Evolutionary conservation across 2,329 filamentous ascomycete species (phyloP).

Genomic region (Phyllosticta citrichinensis): DNA sequence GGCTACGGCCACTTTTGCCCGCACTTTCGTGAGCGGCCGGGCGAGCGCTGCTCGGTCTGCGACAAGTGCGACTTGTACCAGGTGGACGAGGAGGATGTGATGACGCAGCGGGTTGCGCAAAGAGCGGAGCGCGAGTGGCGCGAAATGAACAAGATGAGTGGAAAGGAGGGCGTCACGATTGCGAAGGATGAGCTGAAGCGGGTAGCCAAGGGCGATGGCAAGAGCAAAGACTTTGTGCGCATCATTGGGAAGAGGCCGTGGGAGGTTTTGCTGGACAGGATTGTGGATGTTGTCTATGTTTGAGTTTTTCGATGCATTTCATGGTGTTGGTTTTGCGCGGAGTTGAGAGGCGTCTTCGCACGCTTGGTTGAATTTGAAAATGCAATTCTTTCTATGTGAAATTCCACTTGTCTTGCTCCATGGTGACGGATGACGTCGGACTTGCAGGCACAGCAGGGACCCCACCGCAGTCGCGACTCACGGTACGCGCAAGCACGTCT

Average conservation of each 20-base stretch:
- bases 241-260: neutral
- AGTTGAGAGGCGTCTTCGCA: neutral
- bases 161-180: neutral
- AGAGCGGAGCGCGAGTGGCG: conserved; percentile 37
- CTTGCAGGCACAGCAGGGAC: neutral
- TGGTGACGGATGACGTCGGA: neutral
- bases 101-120: conserved; percentile 27
- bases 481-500: neutral
- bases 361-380: no score
- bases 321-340: neutral
- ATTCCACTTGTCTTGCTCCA: neutral
- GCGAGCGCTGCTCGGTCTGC: conserved; percentile 67
- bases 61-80: conserved; percentile 45
- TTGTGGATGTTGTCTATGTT: neutral
- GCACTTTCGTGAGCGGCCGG: conserved; percentile 71
- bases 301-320: neutral
- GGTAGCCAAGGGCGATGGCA: neutral
- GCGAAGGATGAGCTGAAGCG: conserved; percentile 1
- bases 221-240: neutral
- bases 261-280: conserved; percentile 5
- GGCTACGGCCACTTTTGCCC: conserved; percentile 94
- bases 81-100: conserved; percentile 36
- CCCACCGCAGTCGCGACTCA: neutral
- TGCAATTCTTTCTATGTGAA: neutral
- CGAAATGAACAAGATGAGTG: conserved; percentile 25